Evolutionary conservation across 2,329 filamentous ascomycete genomes (phyloP).

Genomic region (Aspergillus quadrilineatus): DNA sequence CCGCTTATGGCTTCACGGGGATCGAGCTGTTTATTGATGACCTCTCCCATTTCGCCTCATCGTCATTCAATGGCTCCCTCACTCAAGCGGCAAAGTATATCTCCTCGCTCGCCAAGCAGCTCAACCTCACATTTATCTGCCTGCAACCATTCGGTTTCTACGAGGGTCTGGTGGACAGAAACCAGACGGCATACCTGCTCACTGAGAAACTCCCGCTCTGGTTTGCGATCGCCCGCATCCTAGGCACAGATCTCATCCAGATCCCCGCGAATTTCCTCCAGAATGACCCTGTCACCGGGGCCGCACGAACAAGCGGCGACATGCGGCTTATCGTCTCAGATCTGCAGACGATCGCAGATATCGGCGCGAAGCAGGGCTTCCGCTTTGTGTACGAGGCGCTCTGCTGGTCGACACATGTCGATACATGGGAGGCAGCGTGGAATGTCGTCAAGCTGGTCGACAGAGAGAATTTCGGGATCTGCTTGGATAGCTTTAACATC

Average conservation of each 20-base stretch:
- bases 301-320: constrained; percentile 48
- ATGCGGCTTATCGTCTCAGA: constrained; percentile 61
- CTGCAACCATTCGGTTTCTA: constrained; percentile 77
- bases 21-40: constrained; percentile 41
- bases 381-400: constrained; percentile 73
- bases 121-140: constrained; percentile 45
- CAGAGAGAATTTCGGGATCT: constrained; percentile 71
- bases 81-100: constrained; percentile 41
- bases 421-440: constrained; percentile 73
- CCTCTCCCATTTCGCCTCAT: constrained; percentile 31
- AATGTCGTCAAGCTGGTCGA: constrained; percentile 65
- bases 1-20: constrained; percentile 40
- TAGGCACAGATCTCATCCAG: constrained; percentile 70
- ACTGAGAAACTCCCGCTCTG: constrained; percentile 64
- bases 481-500: constrained; percentile 77
- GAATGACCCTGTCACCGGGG: constrained; percentile 36
- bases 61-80: constrained; percentile 25
- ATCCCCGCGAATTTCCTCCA: constrained; percentile 69
- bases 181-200: constrained; percentile 57
- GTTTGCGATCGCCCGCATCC: constrained; percentile 63
- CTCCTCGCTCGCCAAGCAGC: constrained; percentile 45
- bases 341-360: constrained; percentile 63
- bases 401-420: constrained; percentile 67
- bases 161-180: constrained; percentile 67
- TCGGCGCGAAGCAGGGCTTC: constrained; percentile 60